A percentile compares a stretch with the other conserved stretches of the same genome.
Conservation (phyloP, 352 stramenopile species). For the Pythium myriotylum region DNA sequence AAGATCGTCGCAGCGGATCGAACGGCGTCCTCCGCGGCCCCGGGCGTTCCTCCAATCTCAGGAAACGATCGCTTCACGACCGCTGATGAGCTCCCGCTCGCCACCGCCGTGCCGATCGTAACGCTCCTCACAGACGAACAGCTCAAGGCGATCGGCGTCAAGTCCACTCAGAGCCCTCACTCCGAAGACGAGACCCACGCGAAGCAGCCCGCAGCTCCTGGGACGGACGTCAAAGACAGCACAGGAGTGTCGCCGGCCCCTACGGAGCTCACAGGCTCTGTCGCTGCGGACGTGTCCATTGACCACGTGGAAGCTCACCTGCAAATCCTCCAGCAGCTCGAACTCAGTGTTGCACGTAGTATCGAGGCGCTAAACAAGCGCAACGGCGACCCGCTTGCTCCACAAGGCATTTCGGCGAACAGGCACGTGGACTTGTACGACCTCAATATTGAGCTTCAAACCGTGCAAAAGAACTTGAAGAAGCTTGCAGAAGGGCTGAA, state of each 20-base stretch:
- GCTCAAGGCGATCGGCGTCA: conserved; percentile 32
- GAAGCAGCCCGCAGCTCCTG: not conserved
- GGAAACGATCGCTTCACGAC: conserved; percentile 18
- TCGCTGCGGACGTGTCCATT: conserved; percentile 59
- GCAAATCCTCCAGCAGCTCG: conserved; percentile 70
- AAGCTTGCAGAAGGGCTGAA: conserved; percentile 72
- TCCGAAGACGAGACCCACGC: conserved; percentile 1
- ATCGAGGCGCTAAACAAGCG: conserved; percentile 46
- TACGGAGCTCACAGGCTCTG: conserved; percentile 12
- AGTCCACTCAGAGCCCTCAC: conserved; percentile 9
- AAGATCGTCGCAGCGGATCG: not conserved
- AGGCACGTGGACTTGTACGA: conserved; percentile 18
- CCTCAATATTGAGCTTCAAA: conserved; percentile 48
- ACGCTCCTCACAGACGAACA: conserved; percentile 32
- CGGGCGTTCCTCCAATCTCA: not conserved
- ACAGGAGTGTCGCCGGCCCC: not conserved
- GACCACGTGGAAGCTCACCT: conserved; percentile 79
- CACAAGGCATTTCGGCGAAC: conserved; percentile 25
- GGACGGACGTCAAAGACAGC: not conserved
- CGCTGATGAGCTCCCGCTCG: conserved; percentile 23
- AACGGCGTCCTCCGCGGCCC: conserved; percentile 6
- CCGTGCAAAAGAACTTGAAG: conserved; percentile 62
- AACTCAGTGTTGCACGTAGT: conserved; percentile 68
- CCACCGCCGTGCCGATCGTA: conserved; percentile 12
- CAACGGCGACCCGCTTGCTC: conserved; percentile 30